Conservation (phyloP, 2,329 filamentous ascomycete species). For the Penicillium sclerotiorum region DNA sequence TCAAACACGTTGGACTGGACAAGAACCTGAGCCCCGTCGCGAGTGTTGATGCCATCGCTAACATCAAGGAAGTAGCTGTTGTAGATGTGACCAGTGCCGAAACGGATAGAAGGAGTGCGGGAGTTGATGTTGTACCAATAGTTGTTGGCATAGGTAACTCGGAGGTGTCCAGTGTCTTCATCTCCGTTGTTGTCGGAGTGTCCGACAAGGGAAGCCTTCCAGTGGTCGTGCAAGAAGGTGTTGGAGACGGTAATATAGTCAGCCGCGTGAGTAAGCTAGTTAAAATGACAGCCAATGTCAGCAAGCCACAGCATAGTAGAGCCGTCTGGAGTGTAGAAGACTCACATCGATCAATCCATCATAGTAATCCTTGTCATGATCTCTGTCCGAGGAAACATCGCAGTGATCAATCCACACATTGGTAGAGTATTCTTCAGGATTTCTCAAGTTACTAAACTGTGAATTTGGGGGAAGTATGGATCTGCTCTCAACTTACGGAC, state of each 20-base stretch:
- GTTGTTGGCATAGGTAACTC: slow-evolving; percentile 69
- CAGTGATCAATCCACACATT: slow-evolving; percentile 71
- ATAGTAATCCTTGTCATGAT: slow-evolving; percentile 69
- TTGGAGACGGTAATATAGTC: slow-evolving; percentile 61
- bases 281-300: not conserved
- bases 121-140: slow-evolving; percentile 67
- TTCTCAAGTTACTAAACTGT: slow-evolving; percentile 29
- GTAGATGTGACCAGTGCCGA: slow-evolving; percentile 66
- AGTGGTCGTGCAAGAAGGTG: slow-evolving; percentile 60
- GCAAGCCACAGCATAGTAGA: not conserved
- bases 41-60: slow-evolving; percentile 59
- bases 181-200: slow-evolving; percentile 61
- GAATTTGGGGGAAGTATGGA: not conserved
- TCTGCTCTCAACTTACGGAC: slow-evolving; percentile 49
- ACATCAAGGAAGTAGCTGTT: slow-evolving; percentile 55
- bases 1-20: slow-evolving; percentile 59
- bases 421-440: slow-evolving; percentile 27
- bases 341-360: slow-evolving; percentile 64
- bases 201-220: slow-evolving; percentile 62
- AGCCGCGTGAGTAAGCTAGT: slow-evolving; percentile 58
- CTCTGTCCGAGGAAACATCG: slow-evolving; percentile 63
- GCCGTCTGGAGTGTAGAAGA: not conserved
- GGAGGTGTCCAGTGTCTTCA: slow-evolving; percentile 64
- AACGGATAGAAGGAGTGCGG: slow-evolving; percentile 64
- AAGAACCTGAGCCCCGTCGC: slow-evolving; percentile 60